A percentile compares a stretch with the other conserved stretches of the same genome.
Conservation (phyloP, 768 basidiomycete species). For the Boletus rex-veris region DNA sequence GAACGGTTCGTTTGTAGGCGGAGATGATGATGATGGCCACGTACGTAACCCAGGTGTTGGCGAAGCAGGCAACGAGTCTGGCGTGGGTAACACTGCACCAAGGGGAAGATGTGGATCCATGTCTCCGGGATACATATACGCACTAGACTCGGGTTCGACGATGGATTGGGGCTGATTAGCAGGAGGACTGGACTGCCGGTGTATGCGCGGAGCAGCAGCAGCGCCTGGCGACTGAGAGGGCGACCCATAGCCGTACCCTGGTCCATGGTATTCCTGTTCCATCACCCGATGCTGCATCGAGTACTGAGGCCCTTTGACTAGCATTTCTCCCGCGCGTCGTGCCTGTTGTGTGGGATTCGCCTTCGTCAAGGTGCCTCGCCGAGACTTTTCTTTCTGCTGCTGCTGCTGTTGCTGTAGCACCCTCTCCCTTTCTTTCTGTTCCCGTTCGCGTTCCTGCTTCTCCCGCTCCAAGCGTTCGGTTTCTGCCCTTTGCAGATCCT, state of each 20-base stretch:
- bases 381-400: slow-evolving; percentile 40
- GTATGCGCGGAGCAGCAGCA: slow-evolving; percentile 18
- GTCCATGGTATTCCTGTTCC: slow-evolving; percentile 76
- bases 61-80: slow-evolving; percentile 20
- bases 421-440: slow-evolving; percentile 36
- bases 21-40: slow-evolving; percentile 32
- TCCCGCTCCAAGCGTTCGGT: slow-evolving; percentile 45
- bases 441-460: slow-evolving; percentile 56
- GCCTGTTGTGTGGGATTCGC: slow-evolving; percentile 45
- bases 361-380: slow-evolving; percentile 66
- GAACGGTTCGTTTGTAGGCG: slow-evolving; percentile 23
- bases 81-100: slow-evolving; percentile 50
- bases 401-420: slow-evolving; percentile 35
- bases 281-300: slow-evolving; percentile 93
- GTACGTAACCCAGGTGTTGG: slow-evolving; percentile 23
- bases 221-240: slow-evolving; percentile 24
- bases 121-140: slow-evolving; percentile 24
- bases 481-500: slow-evolving; percentile 42
- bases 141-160: slow-evolving; percentile 28
- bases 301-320: slow-evolving; percentile 85
- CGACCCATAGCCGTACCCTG: slow-evolving; percentile 26
- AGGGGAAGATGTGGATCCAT: slow-evolving; percentile 48
- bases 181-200: slow-evolving; percentile 26
- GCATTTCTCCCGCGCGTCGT: slow-evolving; percentile 76
- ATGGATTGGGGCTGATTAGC: slow-evolving; percentile 29